Evolutionary conservation across 1,284 basidiomycete species (phyloP).

Genomic region (Albatrellus sp.): DNA sequence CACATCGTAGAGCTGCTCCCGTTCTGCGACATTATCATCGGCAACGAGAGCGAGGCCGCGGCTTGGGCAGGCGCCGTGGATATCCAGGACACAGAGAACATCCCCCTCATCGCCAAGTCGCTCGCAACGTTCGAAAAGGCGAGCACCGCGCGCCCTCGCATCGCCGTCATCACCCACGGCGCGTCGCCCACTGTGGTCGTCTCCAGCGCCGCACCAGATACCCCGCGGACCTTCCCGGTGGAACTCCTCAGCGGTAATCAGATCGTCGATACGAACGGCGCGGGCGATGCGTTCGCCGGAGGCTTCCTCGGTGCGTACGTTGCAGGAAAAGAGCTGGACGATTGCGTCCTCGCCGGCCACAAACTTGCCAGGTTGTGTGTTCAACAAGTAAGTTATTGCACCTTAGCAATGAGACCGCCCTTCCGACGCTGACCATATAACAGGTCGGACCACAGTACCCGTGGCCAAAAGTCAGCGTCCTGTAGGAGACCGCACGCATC

Average conservation of each 20-base stretch:
- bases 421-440: background rate
- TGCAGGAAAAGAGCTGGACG: conserved; percentile 69
- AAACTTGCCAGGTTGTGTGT: conserved; percentile 85
- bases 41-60: conserved; percentile 91
- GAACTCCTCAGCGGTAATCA: conserved; percentile 47
- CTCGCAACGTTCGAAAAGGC: conserved; percentile 63
- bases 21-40: conserved; percentile 80
- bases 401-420: background rate
- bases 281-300: conserved; percentile 99
- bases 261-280: conserved; percentile 97
- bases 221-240: conserved; percentile 50
- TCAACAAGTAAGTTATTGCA: conserved; percentile 44
- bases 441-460: conserved; percentile 69
- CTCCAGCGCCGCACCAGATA: conserved; percentile 41
- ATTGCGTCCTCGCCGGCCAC: conserved; percentile 81
- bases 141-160: conserved; percentile 64
- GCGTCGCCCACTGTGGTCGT: conserved; percentile 75
- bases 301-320: conserved; percentile 87
- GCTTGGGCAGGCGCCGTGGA: conserved; percentile 70
- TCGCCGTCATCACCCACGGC: conserved; percentile 91
- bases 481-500: conserved; percentile 22
- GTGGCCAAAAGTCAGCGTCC: conserved; percentile 65
- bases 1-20: conserved; percentile 71
- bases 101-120: conserved; percentile 56
- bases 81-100: conserved; percentile 37